These are phyloP conservation scores for Myochromella boudieri DNA, from an alignment of 768 basidiomycete species.

Conservation along the genomic window DNA sequence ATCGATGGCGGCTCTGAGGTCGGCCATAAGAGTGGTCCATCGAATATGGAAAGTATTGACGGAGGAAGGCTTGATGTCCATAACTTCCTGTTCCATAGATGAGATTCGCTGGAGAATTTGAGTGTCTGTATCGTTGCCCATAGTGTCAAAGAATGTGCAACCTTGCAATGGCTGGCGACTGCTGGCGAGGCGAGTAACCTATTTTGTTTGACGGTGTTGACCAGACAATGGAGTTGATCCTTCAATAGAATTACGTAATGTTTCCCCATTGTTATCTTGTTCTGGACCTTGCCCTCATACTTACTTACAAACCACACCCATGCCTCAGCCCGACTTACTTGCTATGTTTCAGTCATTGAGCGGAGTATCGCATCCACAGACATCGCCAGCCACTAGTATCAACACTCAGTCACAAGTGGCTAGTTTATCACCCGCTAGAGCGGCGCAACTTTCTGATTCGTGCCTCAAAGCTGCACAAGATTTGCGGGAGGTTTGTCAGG, in stretches of 20 bases:
- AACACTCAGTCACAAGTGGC: background rate
- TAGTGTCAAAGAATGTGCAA: background rate
- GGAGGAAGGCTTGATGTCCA: slow-evolving; percentile 6
- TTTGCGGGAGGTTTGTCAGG: slow-evolving; percentile 3
- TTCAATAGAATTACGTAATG: background rate
- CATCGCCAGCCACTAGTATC: slow-evolving; percentile 3
- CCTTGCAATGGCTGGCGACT: background rate
- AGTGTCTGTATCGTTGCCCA: slow-evolving; percentile 5
- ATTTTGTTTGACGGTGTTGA: slow-evolving; percentile 7
- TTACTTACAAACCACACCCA: too few species aligned
- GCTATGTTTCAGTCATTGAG: too few species aligned
- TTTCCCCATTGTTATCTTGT: too few species aligned
- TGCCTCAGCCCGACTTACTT: too few species aligned
- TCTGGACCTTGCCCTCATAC: too few species aligned
- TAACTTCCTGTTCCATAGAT: slow-evolving; percentile 10
- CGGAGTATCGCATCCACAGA: too few species aligned
- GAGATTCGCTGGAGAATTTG: slow-evolving; percentile 8
- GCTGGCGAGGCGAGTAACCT: too few species aligned
- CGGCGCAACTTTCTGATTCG: background rate
- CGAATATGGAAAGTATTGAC: slow-evolving; percentile 9
- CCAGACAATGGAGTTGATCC: slow-evolving; percentile 3
- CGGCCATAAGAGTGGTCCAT: slow-evolving; percentile 12
- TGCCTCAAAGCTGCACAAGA: slow-evolving; percentile 5
- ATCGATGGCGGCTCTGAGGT: slow-evolving; percentile 10
- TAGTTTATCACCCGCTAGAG: background rate